A percentile compares a stretch with the other conserved stretches of the same genome.
Evolutionary conservation across 495 filamentous ascomycete genomes (phyloP).

Genomic region (Lentithecium fluviatile): DNA sequence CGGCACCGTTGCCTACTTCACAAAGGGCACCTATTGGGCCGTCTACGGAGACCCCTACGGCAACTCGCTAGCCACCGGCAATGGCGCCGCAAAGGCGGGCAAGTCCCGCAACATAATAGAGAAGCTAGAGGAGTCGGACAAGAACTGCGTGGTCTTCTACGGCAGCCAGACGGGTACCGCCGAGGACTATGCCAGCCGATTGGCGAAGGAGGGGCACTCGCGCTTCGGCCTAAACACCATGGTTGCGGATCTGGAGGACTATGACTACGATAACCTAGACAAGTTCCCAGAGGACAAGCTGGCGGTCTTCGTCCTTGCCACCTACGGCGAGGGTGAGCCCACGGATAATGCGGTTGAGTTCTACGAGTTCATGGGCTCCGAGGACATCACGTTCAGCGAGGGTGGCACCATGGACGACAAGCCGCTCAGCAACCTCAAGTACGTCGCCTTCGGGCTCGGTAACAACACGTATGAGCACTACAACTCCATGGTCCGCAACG

Average conservation of each 20-base stretch:
- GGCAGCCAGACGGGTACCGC: conserved; percentile 98
- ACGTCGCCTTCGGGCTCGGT: conserved; percentile 91
- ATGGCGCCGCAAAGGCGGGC: conserved; percentile 63
- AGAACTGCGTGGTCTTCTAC: conserved; percentile 98
- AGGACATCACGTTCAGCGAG: conserved; percentile 78
- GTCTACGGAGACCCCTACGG: conserved; percentile 85
- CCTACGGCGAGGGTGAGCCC: conserved; percentile 97
- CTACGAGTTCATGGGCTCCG: conserved; percentile 88
- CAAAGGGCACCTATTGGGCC: conserved; percentile 92
- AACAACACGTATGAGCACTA: conserved; percentile 99
- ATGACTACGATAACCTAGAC: conserved; percentile 95
- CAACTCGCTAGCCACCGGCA: conserved; percentile 66
- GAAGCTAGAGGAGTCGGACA: conserved; percentile 91
- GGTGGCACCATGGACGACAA: conserved; percentile 62
- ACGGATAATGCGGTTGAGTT: conserved; percentile 99
- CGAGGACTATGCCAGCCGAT: conserved; percentile 95
- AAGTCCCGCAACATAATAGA: conserved; percentile 90
- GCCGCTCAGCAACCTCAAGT: conserved; percentile 82
- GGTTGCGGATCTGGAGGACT: conserved; percentile 97
- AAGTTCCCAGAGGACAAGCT: conserved; percentile 84
- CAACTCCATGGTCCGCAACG: conserved; percentile 94
- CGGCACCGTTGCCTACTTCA: conserved; percentile 92
- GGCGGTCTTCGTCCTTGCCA: conserved; percentile 92
- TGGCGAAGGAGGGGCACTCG: conserved; percentile 96
- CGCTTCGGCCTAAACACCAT: conserved; percentile 97